A percentile compares a stretch with the other conserved stretches of the same genome.
phyloP scores from a whole-genome alignment of 148 eudicot genomes.

The Bassia scoparia region DNA sequence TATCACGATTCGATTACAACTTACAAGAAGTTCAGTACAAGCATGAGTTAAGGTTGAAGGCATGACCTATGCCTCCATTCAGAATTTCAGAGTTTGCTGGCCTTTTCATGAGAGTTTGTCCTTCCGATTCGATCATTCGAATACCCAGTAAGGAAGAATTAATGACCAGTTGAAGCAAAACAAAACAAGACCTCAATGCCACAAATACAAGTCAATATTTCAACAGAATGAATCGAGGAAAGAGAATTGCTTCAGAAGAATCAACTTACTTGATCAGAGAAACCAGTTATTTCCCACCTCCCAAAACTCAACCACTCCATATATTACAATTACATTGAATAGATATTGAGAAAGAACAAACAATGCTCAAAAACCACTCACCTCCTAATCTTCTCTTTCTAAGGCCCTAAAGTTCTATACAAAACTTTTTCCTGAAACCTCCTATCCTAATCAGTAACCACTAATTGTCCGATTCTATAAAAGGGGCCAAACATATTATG shows the following conservation, averaged over 20 bases:
- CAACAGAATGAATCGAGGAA: not conserved
- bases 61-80: too few species aligned
- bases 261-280: slow-evolving; percentile 19
- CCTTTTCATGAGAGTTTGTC: too few species aligned
- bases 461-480: slow-evolving; percentile 13
- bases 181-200: too few species aligned
- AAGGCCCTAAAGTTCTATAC: slow-evolving; percentile 33
- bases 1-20: too few species aligned
- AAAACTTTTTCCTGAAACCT: slow-evolving; percentile 26
- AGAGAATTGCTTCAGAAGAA: slow-evolving; percentile 6
- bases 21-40: too few species aligned
- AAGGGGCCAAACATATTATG: slow-evolving; percentile 23
- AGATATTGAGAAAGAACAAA: not conserved
- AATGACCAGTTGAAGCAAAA: too few species aligned
- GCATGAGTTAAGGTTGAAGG: too few species aligned
- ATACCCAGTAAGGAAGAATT: too few species aligned
- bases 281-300: slow-evolving; percentile 23
- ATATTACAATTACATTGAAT: slow-evolving; percentile 29
- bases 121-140: too few species aligned
- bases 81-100: too few species aligned
- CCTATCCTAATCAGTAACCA: slow-evolving; percentile 24
- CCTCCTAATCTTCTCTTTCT: slow-evolving; percentile 17
- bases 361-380: slow-evolving; percentile 19
- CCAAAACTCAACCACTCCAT: slow-evolving; percentile 21
- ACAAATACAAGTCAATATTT: not conserved